phyloP scores from a whole-genome alignment of 2,329 filamentous ascomycete species.

The Colletotrichum sidae region DNA sequence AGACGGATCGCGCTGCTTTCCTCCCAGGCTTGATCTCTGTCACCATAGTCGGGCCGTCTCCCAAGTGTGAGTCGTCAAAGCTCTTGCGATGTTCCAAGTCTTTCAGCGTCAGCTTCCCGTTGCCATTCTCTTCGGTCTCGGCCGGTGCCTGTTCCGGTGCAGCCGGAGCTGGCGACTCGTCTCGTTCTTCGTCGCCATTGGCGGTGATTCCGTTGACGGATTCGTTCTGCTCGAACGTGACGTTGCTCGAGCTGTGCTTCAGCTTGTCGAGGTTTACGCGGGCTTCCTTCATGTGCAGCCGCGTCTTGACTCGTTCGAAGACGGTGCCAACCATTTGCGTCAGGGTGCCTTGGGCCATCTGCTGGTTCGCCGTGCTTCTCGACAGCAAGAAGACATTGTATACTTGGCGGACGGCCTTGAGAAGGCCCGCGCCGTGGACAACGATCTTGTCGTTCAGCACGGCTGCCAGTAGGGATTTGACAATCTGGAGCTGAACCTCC shows the following conservation, averaged over 20 bases:
- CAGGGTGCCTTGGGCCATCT: constrained; percentile 94
- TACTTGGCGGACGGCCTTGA: constrained; percentile 97
- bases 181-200: constrained; percentile 51
- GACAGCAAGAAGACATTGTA: constrained; percentile 99
- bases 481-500: constrained; percentile 96
- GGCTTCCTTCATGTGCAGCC: constrained; percentile 88
- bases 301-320: constrained; percentile 91
- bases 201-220: constrained; percentile 49
- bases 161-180: constrained; percentile 36
- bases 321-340: constrained; percentile 99
- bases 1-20: constrained; percentile 59
- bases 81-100: constrained; percentile 76
- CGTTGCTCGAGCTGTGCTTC: constrained; percentile 64
- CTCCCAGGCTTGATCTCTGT: constrained; percentile 66
- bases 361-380: constrained; percentile 93
- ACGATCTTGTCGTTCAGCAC: constrained; percentile 99
- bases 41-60: constrained; percentile 76
- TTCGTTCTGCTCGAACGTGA: constrained; percentile 61
- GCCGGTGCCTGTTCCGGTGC: constrained; percentile 44
- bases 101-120: constrained; percentile 73
- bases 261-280: constrained; percentile 69
- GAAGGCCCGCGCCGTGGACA: constrained; percentile 92
- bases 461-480: constrained; percentile 94
- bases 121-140: constrained; percentile 47
- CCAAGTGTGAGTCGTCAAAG: constrained; percentile 75